A percentile compares a stretch with the other conserved stretches of the same genome.
Evolutionary conservation across 345 rosid species (phyloP).

Genomic region (Conringia planisiliqua): DNA sequence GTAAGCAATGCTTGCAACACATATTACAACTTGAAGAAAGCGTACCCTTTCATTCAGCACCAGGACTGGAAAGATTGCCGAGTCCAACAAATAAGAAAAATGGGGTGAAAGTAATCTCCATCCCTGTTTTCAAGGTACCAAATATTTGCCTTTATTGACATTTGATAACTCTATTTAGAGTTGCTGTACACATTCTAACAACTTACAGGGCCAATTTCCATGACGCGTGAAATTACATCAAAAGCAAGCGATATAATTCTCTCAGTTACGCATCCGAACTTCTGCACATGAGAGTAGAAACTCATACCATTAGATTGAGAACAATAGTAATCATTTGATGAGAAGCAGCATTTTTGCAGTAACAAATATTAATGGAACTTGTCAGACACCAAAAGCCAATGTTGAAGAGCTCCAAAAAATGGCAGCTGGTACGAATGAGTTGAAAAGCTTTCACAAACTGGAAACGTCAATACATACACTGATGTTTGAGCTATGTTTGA

Average conservation of each 20-base stretch:
- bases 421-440: neutral
- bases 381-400: neutral
- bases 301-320: slow-evolving; percentile 10
- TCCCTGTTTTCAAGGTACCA: slow-evolving; percentile 50
- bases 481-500: slow-evolving; percentile 49
- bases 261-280: slow-evolving; percentile 59
- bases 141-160: slow-evolving; percentile 1
- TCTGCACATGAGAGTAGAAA: slow-evolving; percentile 45
- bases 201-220: slow-evolving; percentile 89
- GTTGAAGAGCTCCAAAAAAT: slow-evolving; percentile 8
- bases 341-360: neutral
- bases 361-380: neutral
- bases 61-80: slow-evolving; percentile 76
- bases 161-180: slow-evolving; percentile 11
- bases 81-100: slow-evolving; percentile 67
- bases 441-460: slow-evolving; percentile 6
- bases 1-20: slow-evolving; percentile 8
- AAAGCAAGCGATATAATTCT: slow-evolving; percentile 74
- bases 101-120: slow-evolving; percentile 91
- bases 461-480: slow-evolving; percentile 45
- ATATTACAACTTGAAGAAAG: slow-evolving; percentile 16
- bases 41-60: slow-evolving; percentile 68
- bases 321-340: slow-evolving; percentile 4
- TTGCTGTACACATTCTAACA: slow-evolving; percentile 15
- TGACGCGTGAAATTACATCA: slow-evolving; percentile 68